Evolutionary conservation across 495 filamentous ascomycete species (phyloP).

Genomic region (Lasiosphaeris hirsuta): DNA sequence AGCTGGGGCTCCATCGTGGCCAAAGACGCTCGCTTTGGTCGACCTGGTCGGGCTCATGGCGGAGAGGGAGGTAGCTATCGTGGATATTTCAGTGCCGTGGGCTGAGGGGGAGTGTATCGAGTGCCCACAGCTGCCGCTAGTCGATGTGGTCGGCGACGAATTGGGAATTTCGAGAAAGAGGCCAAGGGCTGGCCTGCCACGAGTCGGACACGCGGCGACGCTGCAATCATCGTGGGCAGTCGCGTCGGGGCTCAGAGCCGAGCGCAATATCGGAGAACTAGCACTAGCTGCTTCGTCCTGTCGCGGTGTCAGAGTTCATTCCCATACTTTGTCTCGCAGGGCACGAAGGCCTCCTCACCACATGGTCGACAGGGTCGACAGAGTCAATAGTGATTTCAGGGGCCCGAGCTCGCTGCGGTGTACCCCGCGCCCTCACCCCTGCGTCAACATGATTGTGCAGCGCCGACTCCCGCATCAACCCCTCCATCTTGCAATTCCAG

Average conservation of each 20-base stretch:
- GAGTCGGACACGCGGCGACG: neutral
- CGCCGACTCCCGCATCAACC: no score
- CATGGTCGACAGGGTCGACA: no score
- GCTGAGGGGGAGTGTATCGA: neutral
- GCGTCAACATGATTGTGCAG: no score
- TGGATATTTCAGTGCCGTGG: neutral
- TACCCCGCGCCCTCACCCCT: no score
- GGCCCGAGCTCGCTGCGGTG: neutral
- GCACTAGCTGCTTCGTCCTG: neutral
- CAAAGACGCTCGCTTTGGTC: neutral
- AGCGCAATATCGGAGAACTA: neutral
- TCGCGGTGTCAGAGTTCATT: neutral
- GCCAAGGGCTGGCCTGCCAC: neutral
- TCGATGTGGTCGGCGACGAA: neutral
- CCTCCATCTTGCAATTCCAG: no score
- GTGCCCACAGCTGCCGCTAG: neutral
- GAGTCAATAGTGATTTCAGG: neutral
- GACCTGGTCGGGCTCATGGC: neutral
- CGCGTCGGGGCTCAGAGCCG: neutral
- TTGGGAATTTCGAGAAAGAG: constrained; percentile 1
- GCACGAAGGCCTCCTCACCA: neutral
- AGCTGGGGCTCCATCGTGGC: neutral
- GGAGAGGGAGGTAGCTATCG: neutral
- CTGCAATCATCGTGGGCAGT: neutral
- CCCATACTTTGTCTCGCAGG: no score